phyloP scores from a whole-genome alignment of 2,329 filamentous ascomycete species.

The Calonectria multiphialidica region DNA sequence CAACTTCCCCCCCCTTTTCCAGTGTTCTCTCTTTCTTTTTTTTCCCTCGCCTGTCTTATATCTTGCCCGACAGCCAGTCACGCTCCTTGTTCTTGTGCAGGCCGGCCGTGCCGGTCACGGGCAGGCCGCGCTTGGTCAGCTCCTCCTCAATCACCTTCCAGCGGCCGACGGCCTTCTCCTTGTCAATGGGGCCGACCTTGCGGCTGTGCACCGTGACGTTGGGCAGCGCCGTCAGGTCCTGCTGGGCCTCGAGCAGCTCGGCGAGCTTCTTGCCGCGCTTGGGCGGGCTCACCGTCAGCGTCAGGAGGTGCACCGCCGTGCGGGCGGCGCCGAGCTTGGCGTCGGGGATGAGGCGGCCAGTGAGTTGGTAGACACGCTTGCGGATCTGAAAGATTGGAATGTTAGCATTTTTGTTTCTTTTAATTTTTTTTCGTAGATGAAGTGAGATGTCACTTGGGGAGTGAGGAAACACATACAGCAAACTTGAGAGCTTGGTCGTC shows the following conservation, averaged over 20 bases:
- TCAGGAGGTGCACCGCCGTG: slow-evolving; percentile 67
- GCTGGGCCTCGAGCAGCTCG: slow-evolving; percentile 64
- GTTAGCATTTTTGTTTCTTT: slow-evolving; percentile 25
- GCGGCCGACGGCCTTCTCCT: slow-evolving; percentile 78
- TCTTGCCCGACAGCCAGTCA: slow-evolving; percentile 56
- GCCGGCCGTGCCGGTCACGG: slow-evolving; percentile 62
- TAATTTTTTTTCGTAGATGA: neutral
- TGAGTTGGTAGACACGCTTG: slow-evolving; percentile 85
- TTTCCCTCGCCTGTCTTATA: slow-evolving; percentile 37
- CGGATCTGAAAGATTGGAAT: slow-evolving; percentile 68
- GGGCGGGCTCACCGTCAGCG: slow-evolving; percentile 63
- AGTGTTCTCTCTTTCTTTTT: neutral
- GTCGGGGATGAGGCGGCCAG: slow-evolving; percentile 82
- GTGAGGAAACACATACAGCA: slow-evolving; percentile 67
- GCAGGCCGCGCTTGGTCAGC: slow-evolving; percentile 71
- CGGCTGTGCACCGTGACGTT: slow-evolving; percentile 78
- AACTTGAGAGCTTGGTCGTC: slow-evolving; percentile 76
- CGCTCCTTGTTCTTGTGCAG: slow-evolving; percentile 57
- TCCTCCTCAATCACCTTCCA: slow-evolving; percentile 85
- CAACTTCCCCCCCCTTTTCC: neutral
- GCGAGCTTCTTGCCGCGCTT: slow-evolving; percentile 73
- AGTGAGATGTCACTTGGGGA: neutral
- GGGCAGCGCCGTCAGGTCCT: slow-evolving; percentile 63
- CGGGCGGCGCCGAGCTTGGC: slow-evolving; percentile 68
- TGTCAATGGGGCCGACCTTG: slow-evolving; percentile 78